Evolutionary conservation across 2,329 filamentous ascomycete genomes (phyloP).

Genomic region (Didymella glomerata): DNA sequence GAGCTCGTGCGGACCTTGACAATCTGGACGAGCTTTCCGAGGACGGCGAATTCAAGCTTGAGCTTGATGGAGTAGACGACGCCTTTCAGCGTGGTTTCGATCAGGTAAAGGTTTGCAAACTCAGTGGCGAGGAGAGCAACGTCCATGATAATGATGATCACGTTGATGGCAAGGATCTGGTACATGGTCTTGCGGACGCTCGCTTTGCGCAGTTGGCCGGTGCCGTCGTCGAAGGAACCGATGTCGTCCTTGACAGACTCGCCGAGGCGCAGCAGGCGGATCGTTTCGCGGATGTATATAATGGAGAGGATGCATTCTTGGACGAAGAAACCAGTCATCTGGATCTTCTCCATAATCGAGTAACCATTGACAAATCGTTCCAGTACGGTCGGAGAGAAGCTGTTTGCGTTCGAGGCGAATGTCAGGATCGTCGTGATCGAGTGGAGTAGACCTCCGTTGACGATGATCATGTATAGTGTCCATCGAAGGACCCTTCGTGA

Average conservation of each 20-base stretch:
- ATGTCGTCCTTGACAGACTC: slow-evolving; percentile 38
- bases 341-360: slow-evolving; percentile 56
- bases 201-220: slow-evolving; percentile 31
- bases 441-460: slow-evolving; percentile 63
- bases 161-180: slow-evolving; percentile 47
- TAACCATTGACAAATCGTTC: slow-evolving; percentile 48
- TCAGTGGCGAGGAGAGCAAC: slow-evolving; percentile 40
- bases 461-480: slow-evolving; percentile 66
- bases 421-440: slow-evolving; percentile 64
- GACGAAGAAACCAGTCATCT: slow-evolving; percentile 55
- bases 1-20: slow-evolving; percentile 36
- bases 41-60: slow-evolving; percentile 65
- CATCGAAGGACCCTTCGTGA: slow-evolving; percentile 59
- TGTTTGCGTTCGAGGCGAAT: slow-evolving; percentile 59
- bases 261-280: slow-evolving; percentile 54
- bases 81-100: slow-evolving; percentile 51
- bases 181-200: slow-evolving; percentile 45
- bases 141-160: slow-evolving; percentile 48
- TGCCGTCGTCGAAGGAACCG: slow-evolving; percentile 44
- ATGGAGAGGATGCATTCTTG: slow-evolving; percentile 53
- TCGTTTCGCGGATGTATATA: slow-evolving; percentile 63
- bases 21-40: slow-evolving; percentile 56
- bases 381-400: slow-evolving; percentile 30
- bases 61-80: slow-evolving; percentile 59
- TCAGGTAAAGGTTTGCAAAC: slow-evolving; percentile 46